Percentiles rank a stretch among this genome's conserved stretches.
phyloP scores from a whole-genome alignment of 495 filamentous ascomycete genomes.

The Aspergillus cristatus region DNA sequence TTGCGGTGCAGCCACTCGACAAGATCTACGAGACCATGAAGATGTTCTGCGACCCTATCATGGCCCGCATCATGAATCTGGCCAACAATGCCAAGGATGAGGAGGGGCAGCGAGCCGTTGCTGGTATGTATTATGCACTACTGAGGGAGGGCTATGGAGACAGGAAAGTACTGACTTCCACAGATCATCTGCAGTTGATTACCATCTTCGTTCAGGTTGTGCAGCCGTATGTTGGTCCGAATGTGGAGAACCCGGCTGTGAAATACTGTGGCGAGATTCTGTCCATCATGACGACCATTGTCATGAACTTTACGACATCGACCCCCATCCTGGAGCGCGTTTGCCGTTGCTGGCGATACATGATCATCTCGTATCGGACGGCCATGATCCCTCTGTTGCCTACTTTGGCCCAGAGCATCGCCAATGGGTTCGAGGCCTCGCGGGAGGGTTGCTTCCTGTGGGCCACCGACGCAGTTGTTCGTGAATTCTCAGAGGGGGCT shows the following conservation, averaged over 20 bases:
- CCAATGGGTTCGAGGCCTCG: constrained; percentile 71
- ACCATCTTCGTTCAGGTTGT: constrained; percentile 82
- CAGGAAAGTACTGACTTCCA: no score
- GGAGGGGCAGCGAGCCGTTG: constrained; percentile 66
- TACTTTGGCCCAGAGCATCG: constrained; percentile 76
- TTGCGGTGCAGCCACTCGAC: constrained; percentile 72
- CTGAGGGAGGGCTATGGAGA: no score
- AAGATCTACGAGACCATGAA: constrained; percentile 78
- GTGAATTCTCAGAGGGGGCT: constrained; percentile 85
- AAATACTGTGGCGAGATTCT: constrained; percentile 94
- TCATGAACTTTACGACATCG: constrained; percentile 74
- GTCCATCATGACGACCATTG: constrained; percentile 71
- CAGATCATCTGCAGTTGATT: constrained; percentile 83
- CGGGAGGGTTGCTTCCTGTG: constrained; percentile 95
- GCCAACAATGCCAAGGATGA: constrained; percentile 80
- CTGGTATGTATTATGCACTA: constrained; percentile 46
- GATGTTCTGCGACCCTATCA: constrained; percentile 88
- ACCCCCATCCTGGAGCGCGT: constrained; percentile 86
- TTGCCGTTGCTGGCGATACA: constrained; percentile 88
- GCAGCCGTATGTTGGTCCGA: constrained; percentile 62
- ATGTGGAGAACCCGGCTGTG: constrained; percentile 77
- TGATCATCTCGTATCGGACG: constrained; percentile 91
- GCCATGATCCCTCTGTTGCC: constrained; percentile 80
- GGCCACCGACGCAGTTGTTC: constrained; percentile 89
- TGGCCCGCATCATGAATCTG: constrained; percentile 73